Evolutionary conservation across 805 yeast genomes (phyloP), one percentile per base, ranked within the genome.

Genomic region (Candida fluviatilis): DNA sequence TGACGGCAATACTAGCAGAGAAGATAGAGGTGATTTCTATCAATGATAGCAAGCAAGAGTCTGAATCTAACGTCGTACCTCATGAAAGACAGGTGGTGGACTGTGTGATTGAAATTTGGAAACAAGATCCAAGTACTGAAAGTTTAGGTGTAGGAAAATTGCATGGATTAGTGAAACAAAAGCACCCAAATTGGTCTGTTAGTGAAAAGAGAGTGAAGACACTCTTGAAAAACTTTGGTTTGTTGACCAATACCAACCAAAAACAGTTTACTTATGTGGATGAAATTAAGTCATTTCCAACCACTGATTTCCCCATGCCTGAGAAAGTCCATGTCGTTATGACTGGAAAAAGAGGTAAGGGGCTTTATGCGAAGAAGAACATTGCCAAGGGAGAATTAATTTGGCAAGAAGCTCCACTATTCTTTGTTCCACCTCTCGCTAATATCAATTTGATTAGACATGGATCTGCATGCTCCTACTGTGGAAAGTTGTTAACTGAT

Each of bases 391-490:
- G 80, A 11, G 77, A 66, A 2, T 49, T 71, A 38, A 53, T 86
- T 3, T 82, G 88, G 79, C 67, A 71, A 30, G 95, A 85, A 51
- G 48, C 56, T 10, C 66, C 62, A 1, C 77, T 88, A 5, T 66
- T 86, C 40, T 73, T 76, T 27, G 63, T 84, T 1, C 86, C 91
- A 2, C 86, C 84, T 2, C 64, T 85, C 44, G 87, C 83, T 12
- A 78, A 80, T 48, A 60, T 79, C 33, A 69, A 75, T 27, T 60
- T 84, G 41, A 75, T 84, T 48, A 66, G 73, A 32, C 53, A 58
- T 15, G 85, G 89, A 0, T 76, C 75, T 48, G 84, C 86, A 3
- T 86, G 95, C 56, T 66, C 86, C 1, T 71, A 74, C 51, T 86
- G 95, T 64, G 87, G 89, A 0, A 70, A 72, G 33, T 60, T 80